Conservation (phyloP, 768 basidiomycete species). For the Tricholoma flavovirens region DNA sequence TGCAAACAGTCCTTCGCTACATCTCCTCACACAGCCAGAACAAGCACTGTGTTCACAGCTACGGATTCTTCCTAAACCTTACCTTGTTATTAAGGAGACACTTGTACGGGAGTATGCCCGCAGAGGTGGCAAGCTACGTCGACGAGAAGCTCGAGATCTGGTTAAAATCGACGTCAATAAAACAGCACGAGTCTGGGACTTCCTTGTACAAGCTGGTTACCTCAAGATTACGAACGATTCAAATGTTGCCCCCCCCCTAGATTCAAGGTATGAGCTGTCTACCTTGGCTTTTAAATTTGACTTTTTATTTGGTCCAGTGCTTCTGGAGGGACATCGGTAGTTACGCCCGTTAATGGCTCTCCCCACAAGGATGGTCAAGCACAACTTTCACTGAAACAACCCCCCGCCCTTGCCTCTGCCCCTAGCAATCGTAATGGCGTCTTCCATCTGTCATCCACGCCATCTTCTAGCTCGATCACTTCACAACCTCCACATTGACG, state of each 20-base stretch:
- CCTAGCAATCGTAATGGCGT: slow-evolving; percentile 35
- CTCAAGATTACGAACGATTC: slow-evolving; percentile 62
- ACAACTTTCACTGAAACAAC: slow-evolving; percentile 22
- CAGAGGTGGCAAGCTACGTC: slow-evolving; percentile 79
- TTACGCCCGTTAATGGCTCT: slow-evolving; percentile 27
- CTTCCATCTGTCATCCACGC: slow-evolving; percentile 26
- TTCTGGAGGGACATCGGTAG: slow-evolving; percentile 12
- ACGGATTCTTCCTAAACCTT: slow-evolving; percentile 91
- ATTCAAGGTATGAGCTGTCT: slow-evolving; percentile 28
- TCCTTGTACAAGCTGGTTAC: slow-evolving; percentile 80
- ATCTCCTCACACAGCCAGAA: slow-evolving; percentile 85
- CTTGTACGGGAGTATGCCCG: slow-evolving; percentile 91
- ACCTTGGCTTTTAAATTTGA: neutral
- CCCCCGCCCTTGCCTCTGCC: slow-evolving; percentile 25
- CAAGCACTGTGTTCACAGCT: slow-evolving; percentile 83
- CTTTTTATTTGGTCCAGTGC: slow-evolving; percentile 1
- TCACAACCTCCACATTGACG: slow-evolving; percentile 12
- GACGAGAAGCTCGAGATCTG: slow-evolving; percentile 83
- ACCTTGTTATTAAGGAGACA: slow-evolving; percentile 93
- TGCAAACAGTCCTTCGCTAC: slow-evolving; percentile 83
- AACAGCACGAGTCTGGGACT: slow-evolving; percentile 90
- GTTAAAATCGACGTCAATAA: slow-evolving; percentile 94
- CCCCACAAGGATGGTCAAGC: slow-evolving; percentile 29
- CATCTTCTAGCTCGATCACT: slow-evolving; percentile 14
- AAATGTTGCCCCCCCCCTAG: slow-evolving; percentile 26